Evolutionary conservation across 2,329 filamentous ascomycete genomes (phyloP).

Genomic region (Fusarium neocosmosporiellum): DNA sequence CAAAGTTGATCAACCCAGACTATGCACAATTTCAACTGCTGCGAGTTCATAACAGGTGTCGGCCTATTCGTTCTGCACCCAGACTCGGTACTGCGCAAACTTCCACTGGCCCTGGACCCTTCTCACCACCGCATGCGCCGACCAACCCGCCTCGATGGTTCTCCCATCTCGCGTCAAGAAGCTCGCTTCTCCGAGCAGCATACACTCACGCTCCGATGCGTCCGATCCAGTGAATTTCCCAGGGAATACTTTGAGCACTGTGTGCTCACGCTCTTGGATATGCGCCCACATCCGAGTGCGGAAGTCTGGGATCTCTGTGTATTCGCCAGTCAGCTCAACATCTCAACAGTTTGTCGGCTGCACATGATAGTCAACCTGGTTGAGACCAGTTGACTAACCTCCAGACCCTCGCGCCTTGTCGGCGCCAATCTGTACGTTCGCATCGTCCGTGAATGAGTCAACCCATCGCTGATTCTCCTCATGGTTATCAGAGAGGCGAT

Average conservation of each 20-base stretch:
- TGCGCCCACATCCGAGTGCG: conserved; percentile 58
- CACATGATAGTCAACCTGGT: not conserved
- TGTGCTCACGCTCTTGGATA: conserved; percentile 55
- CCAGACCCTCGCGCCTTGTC: conserved; percentile 52
- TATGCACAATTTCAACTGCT: conserved; percentile 24
- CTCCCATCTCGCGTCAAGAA: conserved; percentile 44
- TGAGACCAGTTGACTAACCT: conserved; percentile 37
- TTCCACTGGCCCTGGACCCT: conserved; percentile 48
- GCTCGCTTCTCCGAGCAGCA: conserved; percentile 48
- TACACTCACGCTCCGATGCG: conserved; percentile 46
- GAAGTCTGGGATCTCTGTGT: conserved; percentile 56
- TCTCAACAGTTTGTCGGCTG: conserved; percentile 5
- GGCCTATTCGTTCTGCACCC: conserved; percentile 43
- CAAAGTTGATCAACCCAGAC: conserved; percentile 15
- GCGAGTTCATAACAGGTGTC: conserved; percentile 24
- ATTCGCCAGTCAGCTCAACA: conserved; percentile 4
- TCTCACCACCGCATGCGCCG: conserved; percentile 46
- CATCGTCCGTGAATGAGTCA: conserved; percentile 54
- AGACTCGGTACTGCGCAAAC: conserved; percentile 48
- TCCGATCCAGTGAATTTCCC: conserved; percentile 46
- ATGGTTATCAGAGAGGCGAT: conserved; percentile 55
- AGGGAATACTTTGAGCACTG: conserved; percentile 56
- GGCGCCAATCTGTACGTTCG: conserved; percentile 55
- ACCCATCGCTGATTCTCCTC: conserved; percentile 58
- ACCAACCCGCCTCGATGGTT: conserved; percentile 44